Conservation (phyloP, 164 flowering plant species). For the Malania oleifera region DNA sequence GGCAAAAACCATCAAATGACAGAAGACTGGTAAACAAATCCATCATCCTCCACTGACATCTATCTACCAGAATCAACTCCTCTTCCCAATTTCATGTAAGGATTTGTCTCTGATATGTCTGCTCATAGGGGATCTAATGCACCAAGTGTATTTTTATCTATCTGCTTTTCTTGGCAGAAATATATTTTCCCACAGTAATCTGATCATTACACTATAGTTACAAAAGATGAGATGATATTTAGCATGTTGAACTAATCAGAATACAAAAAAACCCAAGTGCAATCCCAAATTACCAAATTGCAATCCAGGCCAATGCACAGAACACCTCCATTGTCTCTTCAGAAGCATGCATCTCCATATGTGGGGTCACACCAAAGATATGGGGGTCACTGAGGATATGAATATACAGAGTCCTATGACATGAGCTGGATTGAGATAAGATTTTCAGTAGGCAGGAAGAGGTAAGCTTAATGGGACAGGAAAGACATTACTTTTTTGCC, state of each 20-base stretch:
- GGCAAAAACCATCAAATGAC: constrained; percentile 11
- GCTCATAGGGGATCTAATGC: too few species aligned
- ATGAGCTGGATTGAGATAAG: background rate
- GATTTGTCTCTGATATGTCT: constrained; percentile 1
- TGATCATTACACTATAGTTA: too few species aligned
- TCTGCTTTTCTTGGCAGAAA: too few species aligned
- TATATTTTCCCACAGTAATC: too few species aligned
- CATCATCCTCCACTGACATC: constrained; percentile 6
- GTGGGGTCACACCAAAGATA: too few species aligned
- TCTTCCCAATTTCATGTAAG: background rate
- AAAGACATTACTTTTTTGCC: background rate
- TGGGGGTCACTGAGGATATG: background rate
- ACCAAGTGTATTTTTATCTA: too few species aligned
- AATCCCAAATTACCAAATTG: too few species aligned
- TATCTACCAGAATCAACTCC: too few species aligned
- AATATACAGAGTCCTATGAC: background rate
- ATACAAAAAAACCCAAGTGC: too few species aligned
- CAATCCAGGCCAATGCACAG: too few species aligned
- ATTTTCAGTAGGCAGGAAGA: background rate
- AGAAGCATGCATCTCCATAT: background rate
- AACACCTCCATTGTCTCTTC: background rate
- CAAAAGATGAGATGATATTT: too few species aligned
- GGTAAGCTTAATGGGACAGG: background rate
- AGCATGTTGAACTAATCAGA: too few species aligned
- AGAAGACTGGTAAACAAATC: background rate